Evolutionary conservation across 169 alveolate species (phyloP).

Genomic region (Perkinsus olseni): DNA sequence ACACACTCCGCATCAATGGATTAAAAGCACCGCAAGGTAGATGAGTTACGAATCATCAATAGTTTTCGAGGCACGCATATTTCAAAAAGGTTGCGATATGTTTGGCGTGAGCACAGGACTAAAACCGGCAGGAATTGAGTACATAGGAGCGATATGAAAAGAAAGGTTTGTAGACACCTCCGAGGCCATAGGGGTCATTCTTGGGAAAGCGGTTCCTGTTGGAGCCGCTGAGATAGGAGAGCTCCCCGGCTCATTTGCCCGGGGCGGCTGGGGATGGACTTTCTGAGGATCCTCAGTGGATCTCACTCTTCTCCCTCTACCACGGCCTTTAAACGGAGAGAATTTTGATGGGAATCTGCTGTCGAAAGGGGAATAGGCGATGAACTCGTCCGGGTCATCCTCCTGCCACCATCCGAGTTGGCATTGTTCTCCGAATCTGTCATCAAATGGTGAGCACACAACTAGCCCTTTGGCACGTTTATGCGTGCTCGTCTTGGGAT

Average conservation of each 20-base stretch:
- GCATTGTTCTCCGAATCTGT: background rate
- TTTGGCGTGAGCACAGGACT: background rate
- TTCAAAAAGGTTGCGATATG: background rate
- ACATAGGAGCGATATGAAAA: background rate
- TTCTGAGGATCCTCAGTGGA: too few species aligned
- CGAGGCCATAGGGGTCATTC: background rate
- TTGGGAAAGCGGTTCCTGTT: background rate
- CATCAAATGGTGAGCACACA: background rate
- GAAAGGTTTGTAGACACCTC: background rate
- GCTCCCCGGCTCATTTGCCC: background rate
- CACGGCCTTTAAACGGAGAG: background rate
- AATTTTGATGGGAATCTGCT: background rate
- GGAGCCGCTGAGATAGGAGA: background rate
- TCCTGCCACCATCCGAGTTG: background rate
- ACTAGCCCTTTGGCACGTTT: background rate
- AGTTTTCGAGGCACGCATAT: too few species aligned
- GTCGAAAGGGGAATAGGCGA: background rate
- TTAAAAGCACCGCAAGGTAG: too few species aligned
- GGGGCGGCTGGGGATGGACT: background rate
- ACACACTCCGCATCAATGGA: too few species aligned
- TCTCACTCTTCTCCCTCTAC: too few species aligned
- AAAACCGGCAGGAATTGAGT: background rate
- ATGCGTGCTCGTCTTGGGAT: background rate
- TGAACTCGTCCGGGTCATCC: background rate
- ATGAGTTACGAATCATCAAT: too few species aligned